Evolutionary conservation across 1,284 basidiomycete genomes (phyloP).

Genomic region (Pseudomicrostroma phylloplanum): DNA sequence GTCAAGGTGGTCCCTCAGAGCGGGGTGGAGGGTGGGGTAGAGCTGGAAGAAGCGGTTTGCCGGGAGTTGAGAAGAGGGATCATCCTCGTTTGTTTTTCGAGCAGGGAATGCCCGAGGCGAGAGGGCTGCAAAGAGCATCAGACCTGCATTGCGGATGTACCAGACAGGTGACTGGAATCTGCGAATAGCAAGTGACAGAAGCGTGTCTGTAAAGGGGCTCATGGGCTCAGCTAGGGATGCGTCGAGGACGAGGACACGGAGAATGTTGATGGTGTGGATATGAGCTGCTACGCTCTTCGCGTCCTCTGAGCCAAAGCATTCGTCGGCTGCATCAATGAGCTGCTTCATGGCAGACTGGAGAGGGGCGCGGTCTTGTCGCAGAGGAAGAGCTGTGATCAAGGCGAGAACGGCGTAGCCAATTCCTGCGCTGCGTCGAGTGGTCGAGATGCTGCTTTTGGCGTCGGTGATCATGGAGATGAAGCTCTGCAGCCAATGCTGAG

Average conservation of each 20-base stretch:
- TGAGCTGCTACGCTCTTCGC: slow-evolving; percentile 14
- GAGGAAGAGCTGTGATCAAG: slow-evolving; percentile 32
- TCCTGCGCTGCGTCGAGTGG: slow-evolving; percentile 51
- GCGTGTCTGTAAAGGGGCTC: slow-evolving; percentile 32
- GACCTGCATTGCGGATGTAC: slow-evolving; percentile 51
- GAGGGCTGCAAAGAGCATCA: slow-evolving; percentile 50
- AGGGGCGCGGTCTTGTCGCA: not conserved
- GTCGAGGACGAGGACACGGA: slow-evolving; percentile 45
- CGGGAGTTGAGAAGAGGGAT: slow-evolving; percentile 22
- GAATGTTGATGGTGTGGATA: slow-evolving; percentile 50
- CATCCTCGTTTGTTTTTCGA: slow-evolving; percentile 28
- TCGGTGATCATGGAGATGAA: slow-evolving; percentile 30
- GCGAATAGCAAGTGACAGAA: slow-evolving; percentile 44
- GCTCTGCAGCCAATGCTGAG: slow-evolving; percentile 43
- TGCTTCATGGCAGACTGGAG: slow-evolving; percentile 17
- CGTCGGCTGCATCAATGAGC: slow-evolving; percentile 22
- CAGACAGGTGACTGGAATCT: slow-evolving; percentile 49
- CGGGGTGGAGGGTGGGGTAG: slow-evolving; percentile 20
- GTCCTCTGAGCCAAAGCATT: slow-evolving; percentile 14
- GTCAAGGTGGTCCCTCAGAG: slow-evolving; percentile 8
- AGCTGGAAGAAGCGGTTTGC: slow-evolving; percentile 31
- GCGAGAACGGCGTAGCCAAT: slow-evolving; percentile 51
- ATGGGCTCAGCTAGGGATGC: slow-evolving; percentile 28
- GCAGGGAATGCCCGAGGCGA: slow-evolving; percentile 42
- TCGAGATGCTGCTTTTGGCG: slow-evolving; percentile 37